Base-by-base conservation (phyloP, 2,329 filamentous ascomycete species). In the Periconia digitata region DNA sequence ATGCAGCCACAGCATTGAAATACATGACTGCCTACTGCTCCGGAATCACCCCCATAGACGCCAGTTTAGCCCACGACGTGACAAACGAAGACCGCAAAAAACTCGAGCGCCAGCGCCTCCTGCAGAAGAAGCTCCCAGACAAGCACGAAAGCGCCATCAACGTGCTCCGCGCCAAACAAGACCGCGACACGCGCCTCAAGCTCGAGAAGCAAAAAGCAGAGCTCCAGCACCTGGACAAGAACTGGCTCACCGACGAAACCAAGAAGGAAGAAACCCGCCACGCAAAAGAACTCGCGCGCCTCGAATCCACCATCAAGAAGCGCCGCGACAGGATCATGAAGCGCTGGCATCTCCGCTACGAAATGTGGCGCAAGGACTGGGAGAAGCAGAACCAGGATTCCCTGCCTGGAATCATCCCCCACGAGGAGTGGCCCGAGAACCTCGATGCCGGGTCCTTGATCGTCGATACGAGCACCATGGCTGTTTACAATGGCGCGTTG, bases 1-100 rank as follows among this genome's bases (percentile, higher is more conserved):
- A 76, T 54, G 70, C 69, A 10, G 72, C 70, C 0, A 76, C 73
- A 2, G 75, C 75, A 0, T 56, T 78, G 3, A 74, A 73, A 50
- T 72, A 78, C 50, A 77, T 78, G 68, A 73, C 76, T 48, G 74
- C 74, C 3, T 79, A 76, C 51, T 78, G 75, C 47, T 66, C 68
- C 5, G 74, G 74, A 12, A 66, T 59, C 15, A 60, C 56, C 32
- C 51, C 54, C 18, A 44, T 59, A 4, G 51, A 62, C 23, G 61
- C 53, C 3, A 50, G 64, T n/a, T 47, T 52, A 34, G 39, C 53
- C 16, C 62, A 74, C 21, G 52, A 49, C 1, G 70, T 78, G n/a
- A 76, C 75, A 1, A 72, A 74, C 10, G 71, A 75, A 49, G 75
- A 77, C 41, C 66, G 66, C 8, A 64, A 64, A 24, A 74, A 75